Evolutionary conservation across 2,329 filamentous ascomycete species (phyloP).

Genomic region (Taxawa tesnikishii): DNA sequence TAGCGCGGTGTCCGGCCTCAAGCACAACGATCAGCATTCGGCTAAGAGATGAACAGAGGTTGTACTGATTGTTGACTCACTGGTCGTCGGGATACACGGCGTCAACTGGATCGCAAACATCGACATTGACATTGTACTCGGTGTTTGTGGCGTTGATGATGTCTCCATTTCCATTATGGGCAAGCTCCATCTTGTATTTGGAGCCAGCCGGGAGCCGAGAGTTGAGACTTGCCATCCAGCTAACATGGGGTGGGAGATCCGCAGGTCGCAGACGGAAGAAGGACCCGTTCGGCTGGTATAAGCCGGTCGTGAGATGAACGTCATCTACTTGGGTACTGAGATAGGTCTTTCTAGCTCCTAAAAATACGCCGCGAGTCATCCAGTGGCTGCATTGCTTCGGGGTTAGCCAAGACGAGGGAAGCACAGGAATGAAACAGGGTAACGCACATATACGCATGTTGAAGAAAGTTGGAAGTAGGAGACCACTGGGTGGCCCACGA

Average conservation of each 20-base stretch:
- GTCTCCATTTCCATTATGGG: slow-evolving; percentile 43
- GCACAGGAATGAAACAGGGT: slow-evolving; percentile 48
- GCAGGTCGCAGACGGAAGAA: slow-evolving; percentile 37
- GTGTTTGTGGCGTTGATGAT: slow-evolving; percentile 31
- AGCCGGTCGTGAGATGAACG: slow-evolving; percentile 40
- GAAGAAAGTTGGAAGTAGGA: slow-evolving; percentile 43
- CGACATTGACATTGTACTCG: too few relatives aligned
- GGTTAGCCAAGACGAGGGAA: slow-evolving; percentile 28
- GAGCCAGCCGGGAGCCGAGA: slow-evolving; percentile 39
- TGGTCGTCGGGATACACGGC: slow-evolving; percentile 28
- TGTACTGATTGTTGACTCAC: too few relatives aligned
- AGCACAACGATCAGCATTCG: too few relatives aligned
- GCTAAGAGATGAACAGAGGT: too few relatives aligned
- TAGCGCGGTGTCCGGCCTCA: slow-evolving; percentile 26
- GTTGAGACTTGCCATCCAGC: slow-evolving; percentile 31
- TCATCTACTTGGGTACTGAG: slow-evolving; percentile 50
- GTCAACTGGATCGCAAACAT: slow-evolving; percentile 19
- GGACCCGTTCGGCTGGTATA: slow-evolving; percentile 30
- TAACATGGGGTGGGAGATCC: slow-evolving; percentile 35
- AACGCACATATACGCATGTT: slow-evolving; percentile 53
- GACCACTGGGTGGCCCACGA: slow-evolving; percentile 40
- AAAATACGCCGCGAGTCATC: slow-evolving; percentile 19
- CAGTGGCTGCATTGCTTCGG: too few relatives aligned
- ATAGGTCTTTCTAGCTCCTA: slow-evolving; percentile 42
- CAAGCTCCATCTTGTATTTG: slow-evolving; percentile 40